phyloP scores from a whole-genome alignment of 2,329 filamentous ascomycete genomes.

The Exophiala calicioides region DNA sequence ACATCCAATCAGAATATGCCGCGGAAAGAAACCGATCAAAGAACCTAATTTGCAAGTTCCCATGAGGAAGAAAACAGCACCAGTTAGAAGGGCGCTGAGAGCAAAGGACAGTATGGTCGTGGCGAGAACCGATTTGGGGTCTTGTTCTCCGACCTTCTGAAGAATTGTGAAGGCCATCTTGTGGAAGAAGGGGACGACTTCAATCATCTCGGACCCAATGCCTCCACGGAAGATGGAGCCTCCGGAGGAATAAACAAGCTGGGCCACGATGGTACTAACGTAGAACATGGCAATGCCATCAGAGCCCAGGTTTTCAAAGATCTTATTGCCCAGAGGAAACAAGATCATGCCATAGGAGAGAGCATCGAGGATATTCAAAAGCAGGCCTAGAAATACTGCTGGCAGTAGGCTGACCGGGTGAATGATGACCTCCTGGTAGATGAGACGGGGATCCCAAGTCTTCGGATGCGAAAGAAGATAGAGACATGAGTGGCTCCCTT shows the following conservation, averaged over 20 bases:
- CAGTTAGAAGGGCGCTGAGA: slow-evolving; percentile 86
- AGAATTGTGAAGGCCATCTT: slow-evolving; percentile 95
- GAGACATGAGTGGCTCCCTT: slow-evolving; percentile 13
- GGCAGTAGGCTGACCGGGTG: slow-evolving; percentile 73
- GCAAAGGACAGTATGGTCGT: slow-evolving; percentile 93
- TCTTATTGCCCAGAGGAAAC: slow-evolving; percentile 82
- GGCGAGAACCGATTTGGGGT: slow-evolving; percentile 82
- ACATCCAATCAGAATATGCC: slow-evolving; percentile 93
- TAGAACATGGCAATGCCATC: slow-evolving; percentile 99
- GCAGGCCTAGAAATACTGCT: slow-evolving; percentile 80
- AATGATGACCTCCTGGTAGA: slow-evolving; percentile 66
- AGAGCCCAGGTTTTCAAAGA: slow-evolving; percentile 82
- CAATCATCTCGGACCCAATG: slow-evolving; percentile 95
- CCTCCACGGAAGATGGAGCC: slow-evolving; percentile 88
- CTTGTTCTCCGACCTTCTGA: slow-evolving; percentile 71
- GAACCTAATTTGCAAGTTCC: slow-evolving; percentile 85
- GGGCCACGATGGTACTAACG: slow-evolving; percentile 92
- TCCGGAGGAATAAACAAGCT: slow-evolving; percentile 80
- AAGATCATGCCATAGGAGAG: slow-evolving; percentile 96
- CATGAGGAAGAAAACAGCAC: slow-evolving; percentile 87
- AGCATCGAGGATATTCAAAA: slow-evolving; percentile 92
- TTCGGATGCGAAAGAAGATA: slow-evolving; percentile 59
- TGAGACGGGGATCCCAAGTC: slow-evolving; percentile 67
- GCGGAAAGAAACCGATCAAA: slow-evolving; percentile 93
- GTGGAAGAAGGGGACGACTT: slow-evolving; percentile 98